Conservation (phyloP, 2,329 filamentous ascomycete species). For the Colletotrichum sp. region DNA sequence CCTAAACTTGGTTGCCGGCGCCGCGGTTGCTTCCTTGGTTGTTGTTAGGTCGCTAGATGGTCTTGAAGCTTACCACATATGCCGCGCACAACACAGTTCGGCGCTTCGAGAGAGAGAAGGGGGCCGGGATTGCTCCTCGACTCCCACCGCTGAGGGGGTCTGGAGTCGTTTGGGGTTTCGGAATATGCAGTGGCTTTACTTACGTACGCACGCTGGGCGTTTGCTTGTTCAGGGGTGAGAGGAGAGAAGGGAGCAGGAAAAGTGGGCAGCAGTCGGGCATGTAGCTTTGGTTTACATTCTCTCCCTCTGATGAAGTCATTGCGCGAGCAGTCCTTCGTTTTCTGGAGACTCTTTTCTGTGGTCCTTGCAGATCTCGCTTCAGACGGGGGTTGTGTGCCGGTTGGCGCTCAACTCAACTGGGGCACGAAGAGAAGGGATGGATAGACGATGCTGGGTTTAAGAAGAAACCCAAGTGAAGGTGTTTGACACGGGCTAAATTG, state of each 20-base stretch:
- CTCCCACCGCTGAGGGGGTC: neutral
- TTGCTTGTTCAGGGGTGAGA: neutral
- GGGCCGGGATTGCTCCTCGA: neutral
- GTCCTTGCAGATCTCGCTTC: neutral
- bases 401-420: neutral
- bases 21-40: neutral
- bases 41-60: neutral
- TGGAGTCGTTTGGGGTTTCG: neutral
- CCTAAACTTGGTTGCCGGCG: neutral
- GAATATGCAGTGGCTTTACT: neutral
- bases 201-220: neutral
- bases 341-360: neutral
- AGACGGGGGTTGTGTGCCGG: neutral
- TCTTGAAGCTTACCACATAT: neutral
- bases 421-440: neutral
- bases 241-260: neutral
- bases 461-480: neutral
- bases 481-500: neutral
- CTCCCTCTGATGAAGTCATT: neutral
- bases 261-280: neutral
- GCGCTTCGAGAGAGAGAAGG: neutral
- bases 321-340: neutral
- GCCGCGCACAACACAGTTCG: neutral
- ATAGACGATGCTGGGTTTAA: neutral
- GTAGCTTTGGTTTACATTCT: neutral